Evolutionary conservation across 2,329 filamentous ascomycete species (phyloP).

Genomic region (Colletotrichum horii): DNA sequence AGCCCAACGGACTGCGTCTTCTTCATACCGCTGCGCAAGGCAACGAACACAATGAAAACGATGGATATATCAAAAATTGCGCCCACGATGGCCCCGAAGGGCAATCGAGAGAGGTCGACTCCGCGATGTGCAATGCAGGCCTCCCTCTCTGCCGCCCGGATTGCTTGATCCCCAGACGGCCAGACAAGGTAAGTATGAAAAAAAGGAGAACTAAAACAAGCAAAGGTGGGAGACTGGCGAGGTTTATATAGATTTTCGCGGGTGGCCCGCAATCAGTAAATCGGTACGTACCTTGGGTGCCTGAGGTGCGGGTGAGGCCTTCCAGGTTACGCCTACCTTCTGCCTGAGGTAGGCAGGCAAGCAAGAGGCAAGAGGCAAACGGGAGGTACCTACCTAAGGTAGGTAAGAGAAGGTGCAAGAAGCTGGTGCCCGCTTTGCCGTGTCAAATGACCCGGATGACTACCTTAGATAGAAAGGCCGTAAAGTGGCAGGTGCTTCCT

Average conservation of each 20-base stretch:
- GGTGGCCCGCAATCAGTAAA: neutral
- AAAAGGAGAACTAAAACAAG: slow-evolving; percentile 15
- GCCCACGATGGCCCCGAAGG: slow-evolving; percentile 21
- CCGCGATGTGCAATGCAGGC: slow-evolving; percentile 57
- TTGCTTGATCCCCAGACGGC: slow-evolving; percentile 47
- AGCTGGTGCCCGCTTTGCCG: neutral
- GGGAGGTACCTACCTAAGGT: too few species aligned
- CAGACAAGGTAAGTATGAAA: slow-evolving; percentile 59
- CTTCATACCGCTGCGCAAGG: slow-evolving; percentile 23
- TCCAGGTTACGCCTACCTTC: neutral
- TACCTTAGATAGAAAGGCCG: neutral
- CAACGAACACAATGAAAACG: slow-evolving; percentile 26
- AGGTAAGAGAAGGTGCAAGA: neutral
- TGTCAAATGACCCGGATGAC: neutral
- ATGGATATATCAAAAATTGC: slow-evolving; percentile 21
- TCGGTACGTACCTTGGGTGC: neutral
- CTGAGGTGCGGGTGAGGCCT: neutral
- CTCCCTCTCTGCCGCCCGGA: slow-evolving; percentile 43
- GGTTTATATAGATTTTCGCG: slow-evolving; percentile 34
- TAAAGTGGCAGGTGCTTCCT: neutral
- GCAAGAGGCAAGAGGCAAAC: neutral
- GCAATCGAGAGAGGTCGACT: slow-evolving; percentile 20
- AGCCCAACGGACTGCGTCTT: neutral
- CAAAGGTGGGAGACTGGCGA: neutral
- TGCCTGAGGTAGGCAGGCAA: neutral